These are phyloP conservation scores for Candida xiaguanensis DNA, from an alignment of 805 yeast species.

Conservation along the genomic window DNA sequence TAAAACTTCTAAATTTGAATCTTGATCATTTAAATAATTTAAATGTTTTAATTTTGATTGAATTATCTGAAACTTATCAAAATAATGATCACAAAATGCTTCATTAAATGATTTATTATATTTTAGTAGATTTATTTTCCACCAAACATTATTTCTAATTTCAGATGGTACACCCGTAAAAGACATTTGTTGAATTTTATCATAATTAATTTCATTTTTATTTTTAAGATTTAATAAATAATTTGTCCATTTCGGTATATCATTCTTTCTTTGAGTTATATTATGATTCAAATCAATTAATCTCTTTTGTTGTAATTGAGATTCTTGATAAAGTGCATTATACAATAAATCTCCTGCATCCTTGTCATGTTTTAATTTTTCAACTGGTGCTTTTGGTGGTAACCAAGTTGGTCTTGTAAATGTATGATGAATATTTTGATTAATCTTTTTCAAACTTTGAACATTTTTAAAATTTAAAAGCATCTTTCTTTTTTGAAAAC, in stretches of 20 bases:
- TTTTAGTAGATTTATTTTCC: slow-evolving; percentile 14
- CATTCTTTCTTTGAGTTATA: slow-evolving; percentile 33
- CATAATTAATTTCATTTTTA: slow-evolving; percentile 1
- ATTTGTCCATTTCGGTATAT: slow-evolving; percentile 21
- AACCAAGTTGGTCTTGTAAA: slow-evolving; percentile 60
- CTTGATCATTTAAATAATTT: neutral
- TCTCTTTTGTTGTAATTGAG: slow-evolving; percentile 25
- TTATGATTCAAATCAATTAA: slow-evolving; percentile 26
- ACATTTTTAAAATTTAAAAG: slow-evolving; percentile 18
- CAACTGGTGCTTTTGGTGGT: slow-evolving; percentile 60
- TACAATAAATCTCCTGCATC: slow-evolving; percentile 47
- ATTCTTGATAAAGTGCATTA: slow-evolving; percentile 39
- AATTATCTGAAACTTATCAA: slow-evolving; percentile 6
- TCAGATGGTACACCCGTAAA: slow-evolving; percentile 11
- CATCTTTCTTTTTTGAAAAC: slow-evolving; percentile 18
- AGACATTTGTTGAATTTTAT: slow-evolving; percentile 3
- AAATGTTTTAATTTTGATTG: slow-evolving; percentile 6
- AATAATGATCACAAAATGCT: slow-evolving; percentile 13
- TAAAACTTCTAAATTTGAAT: neutral
- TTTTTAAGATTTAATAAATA: slow-evolving; percentile 11
- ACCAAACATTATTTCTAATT: slow-evolving; percentile 51
- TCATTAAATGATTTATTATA: slow-evolving; percentile 9
- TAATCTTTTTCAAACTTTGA: slow-evolving; percentile 2
- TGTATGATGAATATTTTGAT: slow-evolving; percentile 22
- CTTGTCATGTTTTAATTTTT: slow-evolving; percentile 49